Percentiles rank a stretch among this genome's conserved stretches.
These are phyloP conservation scores for Myriosclerotinia scirpicola DNA, from an alignment of 2,329 filamentous ascomycete species.

Conservation along the genomic window DNA sequence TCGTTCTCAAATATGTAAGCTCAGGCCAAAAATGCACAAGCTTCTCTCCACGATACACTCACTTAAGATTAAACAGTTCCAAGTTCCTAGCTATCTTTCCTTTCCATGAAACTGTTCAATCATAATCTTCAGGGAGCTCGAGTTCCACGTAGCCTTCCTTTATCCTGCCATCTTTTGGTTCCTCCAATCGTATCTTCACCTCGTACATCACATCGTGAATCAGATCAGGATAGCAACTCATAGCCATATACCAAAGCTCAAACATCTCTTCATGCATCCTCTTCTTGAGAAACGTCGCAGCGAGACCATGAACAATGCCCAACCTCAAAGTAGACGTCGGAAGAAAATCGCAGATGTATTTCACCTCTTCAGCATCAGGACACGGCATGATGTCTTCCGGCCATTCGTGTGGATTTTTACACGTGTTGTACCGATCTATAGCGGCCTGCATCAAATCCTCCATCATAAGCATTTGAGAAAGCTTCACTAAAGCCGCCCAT, in stretches of 20 bases:
- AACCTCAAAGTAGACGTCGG: not conserved
- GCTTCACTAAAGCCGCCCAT: not conserved
- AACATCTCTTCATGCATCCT: not conserved
- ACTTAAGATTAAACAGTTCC: not conserved
- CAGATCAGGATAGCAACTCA: not conserved
- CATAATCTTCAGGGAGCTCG: not conserved
- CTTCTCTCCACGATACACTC: too few relatives aligned
- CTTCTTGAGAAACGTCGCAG: not conserved
- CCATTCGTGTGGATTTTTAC: not conserved
- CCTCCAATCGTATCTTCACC: not conserved
- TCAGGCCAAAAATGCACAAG: too few relatives aligned
- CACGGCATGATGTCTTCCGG: conserved; percentile 1
- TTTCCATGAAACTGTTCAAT: not conserved
- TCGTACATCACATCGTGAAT: not conserved
- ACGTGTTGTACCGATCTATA: not conserved
- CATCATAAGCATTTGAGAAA: not conserved
- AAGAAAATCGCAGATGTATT: conserved; percentile 2
- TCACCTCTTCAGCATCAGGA: not conserved
- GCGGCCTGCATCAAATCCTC: not conserved
- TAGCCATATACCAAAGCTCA: not conserved
- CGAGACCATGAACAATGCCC: not conserved
- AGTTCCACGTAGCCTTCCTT: not conserved
- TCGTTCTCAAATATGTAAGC: too few relatives aligned
- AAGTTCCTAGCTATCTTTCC: not conserved
- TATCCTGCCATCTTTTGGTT: not conserved